Conservation (phyloP, 176 grass and related monocot species). For the Stipa capillata region DNA sequence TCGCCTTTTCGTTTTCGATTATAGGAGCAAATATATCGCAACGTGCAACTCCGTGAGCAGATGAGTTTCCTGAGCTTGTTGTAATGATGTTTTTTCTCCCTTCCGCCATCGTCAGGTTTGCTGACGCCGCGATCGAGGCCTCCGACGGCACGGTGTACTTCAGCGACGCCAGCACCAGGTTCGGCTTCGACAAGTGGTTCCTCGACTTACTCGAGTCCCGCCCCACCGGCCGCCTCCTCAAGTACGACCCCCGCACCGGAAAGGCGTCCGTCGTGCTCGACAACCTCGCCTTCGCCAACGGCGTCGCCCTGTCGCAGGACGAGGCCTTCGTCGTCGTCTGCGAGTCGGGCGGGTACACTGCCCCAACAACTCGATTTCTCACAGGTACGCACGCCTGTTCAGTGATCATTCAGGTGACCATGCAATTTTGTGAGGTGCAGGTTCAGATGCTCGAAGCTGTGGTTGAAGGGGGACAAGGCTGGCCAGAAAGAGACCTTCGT, state of each 20-base stretch:
- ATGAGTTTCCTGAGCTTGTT: no score
- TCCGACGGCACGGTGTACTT: slow-evolving; percentile 70
- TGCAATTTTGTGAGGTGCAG: not conserved
- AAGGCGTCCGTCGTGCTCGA: slow-evolving; percentile 34
- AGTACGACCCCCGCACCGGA: slow-evolving; percentile 42
- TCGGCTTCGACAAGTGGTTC: slow-evolving; percentile 30
- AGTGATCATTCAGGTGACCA: not conserved
- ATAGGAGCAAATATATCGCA: no score
- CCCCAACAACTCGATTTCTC: not conserved
- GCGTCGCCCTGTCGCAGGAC: slow-evolving; percentile 38
- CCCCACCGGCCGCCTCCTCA: slow-evolving; percentile 57
- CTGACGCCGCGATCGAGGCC: slow-evolving; percentile 42
- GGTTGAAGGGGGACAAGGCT: slow-evolving; percentile 50
- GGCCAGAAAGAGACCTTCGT: slow-evolving; percentile 47
- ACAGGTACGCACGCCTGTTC: slow-evolving; percentile 3
- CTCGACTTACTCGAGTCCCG: slow-evolving; percentile 38
- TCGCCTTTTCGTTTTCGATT: not conserved
- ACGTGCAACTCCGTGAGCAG: no score
- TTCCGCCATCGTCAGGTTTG: slow-evolving; percentile 35
- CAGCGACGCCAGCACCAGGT: slow-evolving; percentile 55
- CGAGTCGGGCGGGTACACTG: slow-evolving; percentile 34
- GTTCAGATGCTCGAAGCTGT: slow-evolving; percentile 46
- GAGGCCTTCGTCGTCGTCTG: slow-evolving; percentile 59
- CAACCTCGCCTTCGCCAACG: slow-evolving; percentile 48
- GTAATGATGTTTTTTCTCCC: no score